Percentiles rank a stretch among this genome's conserved stretches.
phyloP scores from a whole-genome alignment of 768 basidiomycete species.

The Suillus sp. region DNA sequence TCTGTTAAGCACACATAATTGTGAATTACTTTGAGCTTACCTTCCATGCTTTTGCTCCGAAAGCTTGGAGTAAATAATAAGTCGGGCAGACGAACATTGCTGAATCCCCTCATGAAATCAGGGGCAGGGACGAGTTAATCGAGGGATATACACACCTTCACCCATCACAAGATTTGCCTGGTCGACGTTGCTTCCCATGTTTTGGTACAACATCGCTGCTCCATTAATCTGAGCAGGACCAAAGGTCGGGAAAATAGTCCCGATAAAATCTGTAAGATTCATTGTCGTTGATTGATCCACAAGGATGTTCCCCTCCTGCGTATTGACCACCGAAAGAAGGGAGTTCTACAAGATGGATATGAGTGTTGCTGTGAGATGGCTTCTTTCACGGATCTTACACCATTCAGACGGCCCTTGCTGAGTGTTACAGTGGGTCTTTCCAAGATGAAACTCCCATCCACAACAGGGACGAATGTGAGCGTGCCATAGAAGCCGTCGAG shows the following conservation, averaged over 20 bases:
- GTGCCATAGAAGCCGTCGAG: constrained; percentile 40
- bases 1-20: constrained; percentile 12
- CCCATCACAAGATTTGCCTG: constrained; percentile 41
- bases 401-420: constrained; percentile 41
- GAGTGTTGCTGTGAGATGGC: not conserved
- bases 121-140: not conserved
- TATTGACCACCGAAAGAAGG: constrained; percentile 30
- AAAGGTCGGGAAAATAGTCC: constrained; percentile 43
- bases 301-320: constrained; percentile 35
- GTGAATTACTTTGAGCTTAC: constrained; percentile 27
- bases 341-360: constrained; percentile 19
- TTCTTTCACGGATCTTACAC: constrained; percentile 31
- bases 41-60: constrained; percentile 29
- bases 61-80: constrained; percentile 25
- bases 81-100: constrained; percentile 32
- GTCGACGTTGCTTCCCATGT: constrained; percentile 33
- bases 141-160: constrained; percentile 35
- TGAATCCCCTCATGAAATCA: constrained; percentile 11
- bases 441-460: constrained; percentile 49
- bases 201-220: constrained; percentile 32
- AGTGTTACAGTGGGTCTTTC: constrained; percentile 45
- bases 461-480: constrained; percentile 44
- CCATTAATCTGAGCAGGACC: constrained; percentile 26
- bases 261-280: constrained; percentile 21
- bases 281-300: constrained; percentile 27